Evolutionary conservation across 352 stramenopile genomes (phyloP).

Genomic region (Phytophthora ramorum): DNA sequence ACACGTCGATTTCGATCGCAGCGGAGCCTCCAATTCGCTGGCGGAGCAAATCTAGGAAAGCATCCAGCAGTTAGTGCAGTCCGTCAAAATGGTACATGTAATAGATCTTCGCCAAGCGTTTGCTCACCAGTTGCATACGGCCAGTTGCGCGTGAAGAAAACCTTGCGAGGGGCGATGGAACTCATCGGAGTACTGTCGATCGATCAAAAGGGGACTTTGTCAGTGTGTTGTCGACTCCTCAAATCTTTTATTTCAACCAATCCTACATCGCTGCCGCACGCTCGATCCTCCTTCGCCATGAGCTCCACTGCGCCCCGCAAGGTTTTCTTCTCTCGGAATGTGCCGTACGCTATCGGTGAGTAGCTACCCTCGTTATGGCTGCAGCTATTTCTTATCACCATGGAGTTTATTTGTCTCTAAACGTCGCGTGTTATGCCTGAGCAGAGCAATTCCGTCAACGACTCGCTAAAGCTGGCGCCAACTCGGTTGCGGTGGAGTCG

Average conservation of each 20-base stretch:
- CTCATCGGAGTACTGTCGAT: constrained; percentile 19
- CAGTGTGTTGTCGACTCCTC: neutral
- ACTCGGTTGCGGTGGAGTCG: constrained; percentile 30
- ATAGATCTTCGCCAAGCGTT: neutral
- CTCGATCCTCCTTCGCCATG: constrained; percentile 24
- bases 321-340: constrained; percentile 77
- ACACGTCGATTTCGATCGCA: constrained; percentile 31
- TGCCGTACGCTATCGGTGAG: constrained; percentile 73
- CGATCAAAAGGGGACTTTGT: constrained; percentile 2
- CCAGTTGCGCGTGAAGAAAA: constrained; percentile 76
- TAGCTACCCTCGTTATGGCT: neutral
- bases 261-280: constrained; percentile 18
- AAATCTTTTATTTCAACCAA: constrained; percentile 31
- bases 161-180: constrained; percentile 31
- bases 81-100: neutral
- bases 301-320: constrained; percentile 37
- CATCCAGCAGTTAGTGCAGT: neutral
- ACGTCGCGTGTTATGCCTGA: neutral
- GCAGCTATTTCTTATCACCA: neutral
- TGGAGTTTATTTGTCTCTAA: neutral
- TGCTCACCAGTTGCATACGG: constrained; percentile 63
- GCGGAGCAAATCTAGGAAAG: constrained; percentile 22
- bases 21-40: constrained; percentile 17
- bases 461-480: constrained; percentile 25
- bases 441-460: constrained; percentile 46